These are phyloP conservation scores for Rhizophagus clarus DNA, from an alignment of 192 early-diverging fungal species.

Conservation along the genomic window DNA sequence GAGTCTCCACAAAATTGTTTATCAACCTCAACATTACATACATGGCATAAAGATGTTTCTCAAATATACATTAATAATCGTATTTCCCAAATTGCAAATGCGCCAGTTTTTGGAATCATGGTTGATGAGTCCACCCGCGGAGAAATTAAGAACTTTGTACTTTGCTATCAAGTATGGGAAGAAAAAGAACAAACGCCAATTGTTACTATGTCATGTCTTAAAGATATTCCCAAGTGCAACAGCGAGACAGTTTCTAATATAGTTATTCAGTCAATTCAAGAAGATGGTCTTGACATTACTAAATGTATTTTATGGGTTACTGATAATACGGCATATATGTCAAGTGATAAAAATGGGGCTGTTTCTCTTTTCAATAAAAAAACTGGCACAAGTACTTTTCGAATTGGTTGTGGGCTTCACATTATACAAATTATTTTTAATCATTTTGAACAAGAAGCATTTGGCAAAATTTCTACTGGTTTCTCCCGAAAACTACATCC, in stretches of 20 bases:
- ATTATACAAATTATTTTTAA: background rate
- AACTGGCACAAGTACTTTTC: background rate
- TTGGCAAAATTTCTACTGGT: background rate
- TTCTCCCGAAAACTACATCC: background rate
- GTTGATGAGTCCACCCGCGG: background rate
- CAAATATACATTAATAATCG: background rate
- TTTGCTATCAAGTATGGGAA: background rate
- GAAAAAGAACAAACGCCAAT: background rate
- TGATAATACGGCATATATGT: conserved; percentile 3
- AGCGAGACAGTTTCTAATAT: background rate
- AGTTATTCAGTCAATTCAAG: background rate
- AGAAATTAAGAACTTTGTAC: background rate
- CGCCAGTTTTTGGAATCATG: background rate
- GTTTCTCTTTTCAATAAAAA: background rate
- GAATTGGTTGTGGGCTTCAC: background rate
- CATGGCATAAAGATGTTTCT: conserved; percentile 9
- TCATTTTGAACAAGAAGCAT: background rate
- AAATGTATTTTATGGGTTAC: conserved; percentile 2
- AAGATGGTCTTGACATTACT: background rate
- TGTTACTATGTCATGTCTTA: background rate
- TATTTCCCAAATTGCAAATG: background rate
- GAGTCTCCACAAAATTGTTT: background rate
- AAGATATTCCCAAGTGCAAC: background rate
- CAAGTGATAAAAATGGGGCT: background rate
- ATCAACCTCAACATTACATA: background rate